A percentile compares a stretch with the other conserved stretches of the same genome.
These are phyloP conservation scores for Solanum neorickii DNA, from an alignment of 257 asterid species.

Conservation along the genomic window DNA sequence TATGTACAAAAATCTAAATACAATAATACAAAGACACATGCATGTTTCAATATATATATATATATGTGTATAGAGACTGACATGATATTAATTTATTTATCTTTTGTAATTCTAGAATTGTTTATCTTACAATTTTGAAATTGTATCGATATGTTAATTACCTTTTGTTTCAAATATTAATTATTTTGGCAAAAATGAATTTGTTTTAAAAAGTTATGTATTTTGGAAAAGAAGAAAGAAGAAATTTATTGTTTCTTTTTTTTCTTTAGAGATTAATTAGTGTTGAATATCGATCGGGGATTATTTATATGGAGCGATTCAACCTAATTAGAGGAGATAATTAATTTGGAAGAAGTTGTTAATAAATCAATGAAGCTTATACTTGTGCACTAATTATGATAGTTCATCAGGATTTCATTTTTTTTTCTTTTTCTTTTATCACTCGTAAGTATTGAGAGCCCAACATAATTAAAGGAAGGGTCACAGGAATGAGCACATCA, in stretches of 20 bases:
- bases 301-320: background rate
- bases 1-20: background rate
- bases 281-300: background rate
- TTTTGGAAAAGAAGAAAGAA: background rate
- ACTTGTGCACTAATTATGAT: background rate
- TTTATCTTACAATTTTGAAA: background rate
- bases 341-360: background rate
- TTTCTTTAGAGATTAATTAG: background rate
- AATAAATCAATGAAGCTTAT: background rate
- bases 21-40: background rate
- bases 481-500: too few species aligned
- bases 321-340: background rate
- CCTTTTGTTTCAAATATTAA: background rate
- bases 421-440: too few species aligned
- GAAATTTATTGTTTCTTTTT: background rate
- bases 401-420: too few species aligned
- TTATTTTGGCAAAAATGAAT: background rate
- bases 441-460: too few species aligned
- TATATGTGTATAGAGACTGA: background rate
- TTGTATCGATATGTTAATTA: background rate
- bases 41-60: background rate
- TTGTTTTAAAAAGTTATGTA: background rate
- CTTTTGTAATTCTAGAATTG: background rate
- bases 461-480: too few species aligned
- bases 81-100: background rate